Percentiles rank a stretch among this genome's conserved stretches.
Conservation (phyloP, 2,329 filamentous ascomycete species). For the Bipolaris oryzae region DNA sequence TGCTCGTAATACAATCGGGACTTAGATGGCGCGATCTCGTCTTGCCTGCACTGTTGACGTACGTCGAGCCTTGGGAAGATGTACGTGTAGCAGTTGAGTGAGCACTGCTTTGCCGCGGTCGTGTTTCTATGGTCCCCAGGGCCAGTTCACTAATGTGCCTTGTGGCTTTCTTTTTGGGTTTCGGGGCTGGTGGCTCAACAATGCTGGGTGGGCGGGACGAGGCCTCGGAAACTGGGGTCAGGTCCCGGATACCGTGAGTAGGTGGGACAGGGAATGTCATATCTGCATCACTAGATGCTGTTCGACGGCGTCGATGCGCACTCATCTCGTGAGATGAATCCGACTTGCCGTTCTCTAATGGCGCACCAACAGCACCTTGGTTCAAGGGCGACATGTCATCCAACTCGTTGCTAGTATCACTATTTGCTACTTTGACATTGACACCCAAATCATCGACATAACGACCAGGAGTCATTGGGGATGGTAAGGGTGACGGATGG, state of each 20-base stretch:
- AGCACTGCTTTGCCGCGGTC: slow-evolving; percentile 32
- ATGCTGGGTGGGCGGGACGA: slow-evolving; percentile 33
- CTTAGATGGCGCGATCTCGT: slow-evolving; percentile 24
- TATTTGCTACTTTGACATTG: slow-evolving; percentile 45
- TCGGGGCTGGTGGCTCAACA: slow-evolving; percentile 24
- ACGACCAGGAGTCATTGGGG: slow-evolving; percentile 44
- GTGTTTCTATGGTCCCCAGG: slow-evolving; percentile 14
- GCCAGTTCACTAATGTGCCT: slow-evolving; percentile 26
- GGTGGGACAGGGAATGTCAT: slow-evolving; percentile 30
- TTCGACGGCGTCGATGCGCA: slow-evolving; percentile 40
- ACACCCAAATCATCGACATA: slow-evolving; percentile 36
- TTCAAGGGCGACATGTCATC: slow-evolving; percentile 37
- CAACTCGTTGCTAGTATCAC: slow-evolving; percentile 41
- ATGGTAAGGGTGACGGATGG: slow-evolving; percentile 42
- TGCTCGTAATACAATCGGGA: slow-evolving; percentile 33
- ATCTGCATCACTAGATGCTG: slow-evolving; percentile 43
- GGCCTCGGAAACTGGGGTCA: slow-evolving; percentile 31
- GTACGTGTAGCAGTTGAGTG: slow-evolving; percentile 24
- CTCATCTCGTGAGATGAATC: slow-evolving; percentile 18
- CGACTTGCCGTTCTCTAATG: slow-evolving; percentile 33
- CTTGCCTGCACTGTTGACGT: slow-evolving; percentile 17
- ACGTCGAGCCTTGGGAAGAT: slow-evolving; percentile 22
- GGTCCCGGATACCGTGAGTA: slow-evolving; percentile 20
- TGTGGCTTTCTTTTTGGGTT: slow-evolving; percentile 20
- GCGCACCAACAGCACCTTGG: slow-evolving; percentile 31